Conservation (phyloP, 176 grass and related monocot genomes). For the Oryza glaberrima region DNA sequence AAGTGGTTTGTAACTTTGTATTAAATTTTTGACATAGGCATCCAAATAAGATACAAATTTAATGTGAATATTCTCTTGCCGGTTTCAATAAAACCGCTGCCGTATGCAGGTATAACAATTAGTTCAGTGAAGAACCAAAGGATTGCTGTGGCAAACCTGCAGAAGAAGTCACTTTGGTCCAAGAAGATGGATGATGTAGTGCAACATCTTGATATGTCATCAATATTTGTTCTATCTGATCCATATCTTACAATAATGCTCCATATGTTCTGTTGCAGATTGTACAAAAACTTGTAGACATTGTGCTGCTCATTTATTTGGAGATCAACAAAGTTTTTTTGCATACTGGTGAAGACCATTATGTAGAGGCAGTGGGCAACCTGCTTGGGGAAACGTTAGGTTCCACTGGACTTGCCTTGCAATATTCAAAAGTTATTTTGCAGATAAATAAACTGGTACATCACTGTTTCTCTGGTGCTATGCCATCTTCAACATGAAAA, state of each 20-base stretch:
- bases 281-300: constrained; percentile 49
- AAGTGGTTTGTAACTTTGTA: constrained; percentile 15
- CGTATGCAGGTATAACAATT: too few species aligned
- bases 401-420: constrained; percentile 55
- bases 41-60: too few species aligned
- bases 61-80: too few species aligned
- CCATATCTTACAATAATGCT: background rate
- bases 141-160: constrained; percentile 43
- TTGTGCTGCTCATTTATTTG: constrained; percentile 41
- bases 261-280: constrained; percentile 46
- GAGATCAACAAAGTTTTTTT: constrained; percentile 47
- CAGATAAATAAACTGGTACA: constrained; percentile 54
- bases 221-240: background rate
- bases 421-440: constrained; percentile 62
- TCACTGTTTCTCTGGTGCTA: background rate
- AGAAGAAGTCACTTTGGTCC: constrained; percentile 62
- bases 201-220: background rate
- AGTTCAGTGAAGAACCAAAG: constrained; percentile 39
- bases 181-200: constrained; percentile 65
- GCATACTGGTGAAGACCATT: constrained; percentile 32
- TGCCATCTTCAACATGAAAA: background rate
- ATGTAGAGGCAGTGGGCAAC: background rate
- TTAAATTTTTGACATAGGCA: too few species aligned
- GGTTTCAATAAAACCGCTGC: too few species aligned
- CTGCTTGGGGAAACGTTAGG: constrained; percentile 35